These are phyloP conservation scores for Cryptosporidium andersoni DNA, from an alignment of 169 alveolate species.

Conservation along the genomic window DNA sequence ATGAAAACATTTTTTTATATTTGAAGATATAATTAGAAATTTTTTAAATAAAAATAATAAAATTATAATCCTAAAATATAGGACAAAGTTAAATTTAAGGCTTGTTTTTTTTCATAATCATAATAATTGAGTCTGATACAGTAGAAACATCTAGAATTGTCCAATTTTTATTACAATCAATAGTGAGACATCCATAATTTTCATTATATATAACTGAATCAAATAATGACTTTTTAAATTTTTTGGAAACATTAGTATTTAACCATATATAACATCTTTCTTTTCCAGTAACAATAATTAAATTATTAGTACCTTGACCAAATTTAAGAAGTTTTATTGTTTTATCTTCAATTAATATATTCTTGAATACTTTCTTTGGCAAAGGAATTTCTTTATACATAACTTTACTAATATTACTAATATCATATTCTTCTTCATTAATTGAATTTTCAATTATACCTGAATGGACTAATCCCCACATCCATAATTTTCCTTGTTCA, in stretches of 20 bases:
- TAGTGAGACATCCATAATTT: too few species aligned
- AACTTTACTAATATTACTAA: neutral
- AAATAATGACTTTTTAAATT: too few species aligned
- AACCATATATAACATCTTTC: conserved; percentile 59
- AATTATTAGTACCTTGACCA: conserved; percentile 56
- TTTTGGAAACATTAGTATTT: neutral
- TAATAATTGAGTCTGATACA: conserved; percentile 18
- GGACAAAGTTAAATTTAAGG: too few species aligned
- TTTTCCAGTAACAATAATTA: conserved; percentile 31
- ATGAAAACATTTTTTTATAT: too few species aligned
- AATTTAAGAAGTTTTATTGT: conserved; percentile 24
- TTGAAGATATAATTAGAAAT: too few species aligned
- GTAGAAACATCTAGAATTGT: conserved; percentile 41
- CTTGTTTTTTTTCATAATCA: conserved; percentile 4
- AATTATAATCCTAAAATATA: too few species aligned
- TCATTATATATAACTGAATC: too few species aligned
- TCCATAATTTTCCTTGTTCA: conserved; percentile 58
- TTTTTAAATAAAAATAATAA: too few species aligned
- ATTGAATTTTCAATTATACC: conserved; percentile 17
- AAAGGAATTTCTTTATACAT: conserved; percentile 14
- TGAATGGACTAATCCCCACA: conserved; percentile 44
- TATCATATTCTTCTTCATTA: neutral
- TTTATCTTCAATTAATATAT: conserved; percentile 32
- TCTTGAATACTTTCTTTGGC: conserved; percentile 50
- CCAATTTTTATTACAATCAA: neutral